Evolutionary conservation across 1,139 yeast species (phyloP).

Genomic region (Debaryomyces robertsiae): DNA sequence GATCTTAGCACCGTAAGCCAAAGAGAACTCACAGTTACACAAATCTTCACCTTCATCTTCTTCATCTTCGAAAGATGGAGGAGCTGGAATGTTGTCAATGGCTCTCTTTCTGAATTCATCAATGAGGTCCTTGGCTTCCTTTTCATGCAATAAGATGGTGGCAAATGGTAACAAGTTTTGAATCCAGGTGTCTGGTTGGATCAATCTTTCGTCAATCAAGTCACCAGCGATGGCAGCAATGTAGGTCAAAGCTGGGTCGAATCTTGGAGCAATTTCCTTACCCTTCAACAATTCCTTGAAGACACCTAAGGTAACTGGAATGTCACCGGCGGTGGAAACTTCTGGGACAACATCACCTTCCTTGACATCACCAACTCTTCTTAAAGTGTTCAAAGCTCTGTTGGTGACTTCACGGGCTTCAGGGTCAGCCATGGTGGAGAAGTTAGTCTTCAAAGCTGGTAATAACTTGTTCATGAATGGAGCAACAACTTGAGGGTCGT

Average conservation of each 20-base stretch:
- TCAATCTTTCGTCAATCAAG: conserved; percentile 96
- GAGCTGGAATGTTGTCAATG: conserved; percentile 96
- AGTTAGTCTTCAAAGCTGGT: conserved; percentile 95
- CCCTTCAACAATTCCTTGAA: conserved; percentile 71
- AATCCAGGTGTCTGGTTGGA: conserved; percentile 90
- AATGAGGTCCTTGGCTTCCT: conserved; percentile 85
- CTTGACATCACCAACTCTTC: conserved; percentile 98
- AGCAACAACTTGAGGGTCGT: conserved; percentile 99
- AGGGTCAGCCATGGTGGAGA: conserved; percentile 97
- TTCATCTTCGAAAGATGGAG: conserved; percentile 95
- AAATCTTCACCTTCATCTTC: conserved; percentile 99
- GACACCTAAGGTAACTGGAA: conserved; percentile 80
- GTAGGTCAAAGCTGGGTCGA: conserved; percentile 74
- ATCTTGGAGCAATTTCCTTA: conserved; percentile 75
- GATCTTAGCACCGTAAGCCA: conserved; percentile 99
- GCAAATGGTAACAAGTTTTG: conserved; percentile 88
- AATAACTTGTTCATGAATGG: conserved; percentile 94
- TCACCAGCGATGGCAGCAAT: conserved; percentile 98
- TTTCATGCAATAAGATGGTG: conserved; percentile 93
- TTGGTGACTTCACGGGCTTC: conserved; percentile 98
- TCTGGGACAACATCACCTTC: conserved; percentile 90
- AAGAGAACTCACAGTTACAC: conserved; percentile 99
- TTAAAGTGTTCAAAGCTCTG: conserved; percentile 95
- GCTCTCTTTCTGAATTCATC: conserved; percentile 96
- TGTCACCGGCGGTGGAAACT: conserved; percentile 98